Conservation (phyloP, 1,139 yeast genomes). For the Pneumocystis wakefieldiae region DNA sequence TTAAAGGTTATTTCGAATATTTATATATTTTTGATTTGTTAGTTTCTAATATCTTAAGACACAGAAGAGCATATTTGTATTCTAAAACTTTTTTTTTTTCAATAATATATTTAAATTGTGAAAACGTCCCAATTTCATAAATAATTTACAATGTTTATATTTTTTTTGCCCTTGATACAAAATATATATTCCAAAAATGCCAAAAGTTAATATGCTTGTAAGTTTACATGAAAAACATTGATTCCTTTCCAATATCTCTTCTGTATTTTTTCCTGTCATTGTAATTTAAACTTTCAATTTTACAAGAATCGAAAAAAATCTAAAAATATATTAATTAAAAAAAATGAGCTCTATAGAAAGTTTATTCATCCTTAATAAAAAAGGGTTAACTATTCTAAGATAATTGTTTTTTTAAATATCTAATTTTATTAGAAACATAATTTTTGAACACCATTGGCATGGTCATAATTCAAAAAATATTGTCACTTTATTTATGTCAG, state of each 20-base stretch:
- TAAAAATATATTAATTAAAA: not conserved
- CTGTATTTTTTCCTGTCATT: not conserved
- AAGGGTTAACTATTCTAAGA: not conserved
- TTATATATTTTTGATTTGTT: not conserved
- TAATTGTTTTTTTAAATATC: not conserved
- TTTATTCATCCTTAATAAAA: not conserved
- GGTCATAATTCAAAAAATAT: not conserved
- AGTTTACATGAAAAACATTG: not conserved
- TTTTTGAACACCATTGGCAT: conserved; percentile 1
- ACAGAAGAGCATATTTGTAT: not conserved
- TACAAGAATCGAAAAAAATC: not conserved
- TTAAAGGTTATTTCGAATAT: not conserved
- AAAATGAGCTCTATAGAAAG: not conserved
- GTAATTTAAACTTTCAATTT: not conserved
- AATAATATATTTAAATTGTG: not conserved
- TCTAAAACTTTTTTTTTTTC: not conserved
- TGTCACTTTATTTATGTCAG: not conserved
- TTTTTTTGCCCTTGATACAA: not conserved
- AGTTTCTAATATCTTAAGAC: not conserved
- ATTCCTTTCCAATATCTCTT: not conserved
- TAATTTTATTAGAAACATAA: not conserved
- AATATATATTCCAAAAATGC: not conserved
- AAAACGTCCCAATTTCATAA: not conserved
- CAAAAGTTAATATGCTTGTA: not conserved
- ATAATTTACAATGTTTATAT: not conserved